phyloP scores from a whole-genome alignment of 1,284 basidiomycete genomes.

The Peniophora sp. region DNA sequence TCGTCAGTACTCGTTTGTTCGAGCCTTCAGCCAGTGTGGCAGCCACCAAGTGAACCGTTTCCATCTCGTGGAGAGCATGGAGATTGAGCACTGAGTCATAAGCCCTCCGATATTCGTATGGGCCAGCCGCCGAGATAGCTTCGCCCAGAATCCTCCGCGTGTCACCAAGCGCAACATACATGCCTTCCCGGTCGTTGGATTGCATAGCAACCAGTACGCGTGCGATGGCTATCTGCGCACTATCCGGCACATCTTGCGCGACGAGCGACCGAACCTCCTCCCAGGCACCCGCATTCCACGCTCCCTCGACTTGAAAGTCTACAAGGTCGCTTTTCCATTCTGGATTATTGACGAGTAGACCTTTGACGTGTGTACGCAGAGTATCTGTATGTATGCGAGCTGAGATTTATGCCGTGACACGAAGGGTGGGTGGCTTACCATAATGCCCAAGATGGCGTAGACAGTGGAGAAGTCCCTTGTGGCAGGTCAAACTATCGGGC shows the following conservation, averaged over 20 bases:
- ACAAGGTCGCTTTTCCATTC: slow-evolving; percentile 78
- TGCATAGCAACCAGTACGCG: slow-evolving; percentile 80
- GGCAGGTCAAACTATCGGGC: slow-evolving; percentile 84
- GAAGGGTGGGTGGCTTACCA: slow-evolving; percentile 43
- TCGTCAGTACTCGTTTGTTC: slow-evolving; percentile 22
- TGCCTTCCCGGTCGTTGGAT: slow-evolving; percentile 35
- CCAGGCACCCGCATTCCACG: slow-evolving; percentile 96
- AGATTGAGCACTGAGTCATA: slow-evolving; percentile 87
- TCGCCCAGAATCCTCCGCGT: slow-evolving; percentile 78
- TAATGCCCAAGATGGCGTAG: slow-evolving; percentile 95
- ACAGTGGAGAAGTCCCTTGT: slow-evolving; percentile 87
- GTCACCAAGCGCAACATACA: slow-evolving; percentile 46
- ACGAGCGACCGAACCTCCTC: slow-evolving; percentile 64
- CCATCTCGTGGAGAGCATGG: slow-evolving; percentile 85
- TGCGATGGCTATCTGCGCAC: slow-evolving; percentile 72
- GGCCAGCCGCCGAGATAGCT: slow-evolving; percentile 75
- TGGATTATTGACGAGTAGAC: slow-evolving; percentile 81
- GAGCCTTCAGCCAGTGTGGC: slow-evolving; percentile 11
- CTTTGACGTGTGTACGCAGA: slow-evolving; percentile 89
- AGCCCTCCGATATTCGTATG: slow-evolving; percentile 74
- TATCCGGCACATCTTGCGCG: slow-evolving; percentile 37
- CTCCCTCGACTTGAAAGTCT: slow-evolving; percentile 88
- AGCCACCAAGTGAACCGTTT: slow-evolving; percentile 58
- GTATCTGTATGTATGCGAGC: slow-evolving; percentile 57
- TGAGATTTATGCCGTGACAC: not conserved